Percentiles rank a stretch among this genome's conserved stretches.
phyloP scores from a whole-genome alignment of 2,329 filamentous ascomycete species.

The Talaromyces sp. region DNA sequence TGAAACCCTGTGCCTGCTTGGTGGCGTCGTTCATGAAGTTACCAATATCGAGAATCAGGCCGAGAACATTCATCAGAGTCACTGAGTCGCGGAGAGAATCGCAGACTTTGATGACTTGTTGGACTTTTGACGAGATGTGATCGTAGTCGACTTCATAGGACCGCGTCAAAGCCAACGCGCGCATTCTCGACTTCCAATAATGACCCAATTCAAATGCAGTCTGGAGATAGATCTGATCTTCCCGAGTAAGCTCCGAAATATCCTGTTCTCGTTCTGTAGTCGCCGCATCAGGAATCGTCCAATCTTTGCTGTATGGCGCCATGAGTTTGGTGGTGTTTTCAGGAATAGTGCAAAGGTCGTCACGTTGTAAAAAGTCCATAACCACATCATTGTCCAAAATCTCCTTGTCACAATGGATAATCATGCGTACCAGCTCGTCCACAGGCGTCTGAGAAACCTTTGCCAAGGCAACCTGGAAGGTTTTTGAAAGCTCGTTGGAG shows the following conservation, averaged over 20 bases:
- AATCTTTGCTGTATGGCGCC: slow-evolving; percentile 94
- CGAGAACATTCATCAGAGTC: slow-evolving; percentile 90
- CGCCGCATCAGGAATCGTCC: slow-evolving; percentile 81
- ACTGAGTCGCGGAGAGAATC: slow-evolving; percentile 89
- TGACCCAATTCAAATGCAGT: slow-evolving; percentile 93
- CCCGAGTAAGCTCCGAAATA: slow-evolving; percentile 79
- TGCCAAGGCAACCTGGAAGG: slow-evolving; percentile 86
- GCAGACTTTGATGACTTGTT: slow-evolving; percentile 79
- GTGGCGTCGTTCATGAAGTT: slow-evolving; percentile 99
- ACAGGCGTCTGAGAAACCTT: slow-evolving; percentile 84
- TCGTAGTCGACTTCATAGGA: slow-evolving; percentile 87
- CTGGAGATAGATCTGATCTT: slow-evolving; percentile 92
- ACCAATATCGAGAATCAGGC: slow-evolving; percentile 93
- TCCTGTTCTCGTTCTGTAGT: slow-evolving; percentile 78
- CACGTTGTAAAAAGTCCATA: slow-evolving; percentile 93
- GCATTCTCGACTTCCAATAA: slow-evolving; percentile 98
- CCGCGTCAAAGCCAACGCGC: slow-evolving; percentile 77
- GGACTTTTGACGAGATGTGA: slow-evolving; percentile 79
- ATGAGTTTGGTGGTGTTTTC: slow-evolving; percentile 88
- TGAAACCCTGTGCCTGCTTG: slow-evolving; percentile 97
- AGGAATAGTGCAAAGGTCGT: slow-evolving; percentile 86
- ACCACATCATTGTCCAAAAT: slow-evolving; percentile 85
- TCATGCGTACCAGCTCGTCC: slow-evolving; percentile 84
- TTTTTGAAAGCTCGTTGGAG: slow-evolving; percentile 81
- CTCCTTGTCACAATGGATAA: slow-evolving; percentile 89